phyloP scores from a whole-genome alignment of 2,329 filamentous ascomycete genomes.

The Cordyceps sp. region DNA sequence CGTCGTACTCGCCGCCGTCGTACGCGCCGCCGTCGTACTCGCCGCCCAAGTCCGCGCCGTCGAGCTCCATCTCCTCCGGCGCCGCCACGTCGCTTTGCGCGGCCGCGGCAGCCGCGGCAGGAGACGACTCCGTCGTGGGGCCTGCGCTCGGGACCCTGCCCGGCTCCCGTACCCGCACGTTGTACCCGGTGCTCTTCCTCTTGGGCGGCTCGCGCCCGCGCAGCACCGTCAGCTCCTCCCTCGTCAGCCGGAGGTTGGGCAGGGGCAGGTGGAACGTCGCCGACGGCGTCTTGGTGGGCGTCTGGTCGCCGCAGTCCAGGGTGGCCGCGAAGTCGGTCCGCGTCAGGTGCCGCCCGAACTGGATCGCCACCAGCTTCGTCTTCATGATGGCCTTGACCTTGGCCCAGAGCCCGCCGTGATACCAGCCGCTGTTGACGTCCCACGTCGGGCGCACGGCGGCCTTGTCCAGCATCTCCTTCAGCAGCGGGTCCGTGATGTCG shows the following conservation, averaged over 20 bases:
- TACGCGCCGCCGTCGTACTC: conserved; percentile 5
- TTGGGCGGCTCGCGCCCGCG: conserved; percentile 17
- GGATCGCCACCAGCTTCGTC: conserved; percentile 59
- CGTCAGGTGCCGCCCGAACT: conserved; percentile 33
- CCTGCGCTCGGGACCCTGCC: conserved; percentile 7
- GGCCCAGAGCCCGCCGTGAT: conserved; percentile 60
- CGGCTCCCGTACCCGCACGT: conserved; percentile 12
- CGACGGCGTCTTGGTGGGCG: conserved; percentile 13
- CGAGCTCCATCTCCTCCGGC: conserved; percentile 1
- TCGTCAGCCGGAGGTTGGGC: conserved; percentile 17
- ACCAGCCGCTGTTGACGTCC: conserved; percentile 66
- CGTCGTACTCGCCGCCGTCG: not conserved
- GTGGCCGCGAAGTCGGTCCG: conserved; percentile 18
- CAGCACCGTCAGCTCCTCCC: conserved; percentile 17
- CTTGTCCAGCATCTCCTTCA: conserved; percentile 48
- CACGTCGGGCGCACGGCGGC: conserved; percentile 41
- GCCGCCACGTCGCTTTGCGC: not conserved
- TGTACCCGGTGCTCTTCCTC: conserved; percentile 20
- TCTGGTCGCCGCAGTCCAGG: conserved; percentile 16
- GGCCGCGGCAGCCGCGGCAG: no score
- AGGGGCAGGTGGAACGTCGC: conserved; percentile 16
- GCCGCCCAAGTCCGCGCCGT: conserved; percentile 9
- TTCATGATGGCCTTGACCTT: conserved; percentile 83
- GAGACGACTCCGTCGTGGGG: conserved; percentile 4
- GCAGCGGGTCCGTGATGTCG: conserved; percentile 70